These are phyloP conservation scores for Alternaria metachromatica DNA, from an alignment of 2,329 filamentous ascomycete species.

Conservation along the genomic window DNA sequence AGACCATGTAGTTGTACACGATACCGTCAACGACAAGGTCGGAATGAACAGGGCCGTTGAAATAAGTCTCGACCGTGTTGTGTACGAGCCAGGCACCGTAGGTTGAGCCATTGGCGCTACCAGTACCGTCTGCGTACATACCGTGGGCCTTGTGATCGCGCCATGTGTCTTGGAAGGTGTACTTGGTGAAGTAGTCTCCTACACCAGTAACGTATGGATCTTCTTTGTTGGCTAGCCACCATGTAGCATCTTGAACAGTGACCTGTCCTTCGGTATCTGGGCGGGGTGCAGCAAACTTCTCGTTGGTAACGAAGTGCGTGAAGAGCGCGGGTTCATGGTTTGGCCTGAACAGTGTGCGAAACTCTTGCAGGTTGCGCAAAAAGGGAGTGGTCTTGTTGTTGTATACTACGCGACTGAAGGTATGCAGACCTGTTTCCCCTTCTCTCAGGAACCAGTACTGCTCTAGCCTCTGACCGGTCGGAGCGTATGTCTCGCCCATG, in stretches of 20 bases:
- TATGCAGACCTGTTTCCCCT: constrained; percentile 68
- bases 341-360: constrained; percentile 67
- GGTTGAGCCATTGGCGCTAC: constrained; percentile 58
- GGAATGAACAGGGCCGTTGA: constrained; percentile 67
- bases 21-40: constrained; percentile 70
- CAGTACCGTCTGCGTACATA: constrained; percentile 59
- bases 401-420: constrained; percentile 66
- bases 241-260: constrained; percentile 69
- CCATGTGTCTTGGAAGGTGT: constrained; percentile 67
- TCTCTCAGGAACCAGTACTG: constrained; percentile 71
- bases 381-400: constrained; percentile 64
- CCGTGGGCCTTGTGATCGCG: constrained; percentile 65
- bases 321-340: constrained; percentile 60
- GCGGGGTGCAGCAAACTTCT: constrained; percentile 61
- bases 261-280: constrained; percentile 54
- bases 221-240: constrained; percentile 63
- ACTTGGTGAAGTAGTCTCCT: constrained; percentile 71
- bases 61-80: constrained; percentile 70
- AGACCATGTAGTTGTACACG: constrained; percentile 65
- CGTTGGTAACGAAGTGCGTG: constrained; percentile 66
- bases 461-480: constrained; percentile 65
- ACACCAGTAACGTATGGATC: constrained; percentile 64
- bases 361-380: constrained; percentile 65
- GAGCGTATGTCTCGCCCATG: constrained; percentile 65
- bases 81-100: constrained; percentile 70